Percentiles rank a stretch among this genome's conserved stretches.
Evolutionary conservation across 208 protist species (phyloP).

Genomic region (Trypanosoma mega): DNA sequence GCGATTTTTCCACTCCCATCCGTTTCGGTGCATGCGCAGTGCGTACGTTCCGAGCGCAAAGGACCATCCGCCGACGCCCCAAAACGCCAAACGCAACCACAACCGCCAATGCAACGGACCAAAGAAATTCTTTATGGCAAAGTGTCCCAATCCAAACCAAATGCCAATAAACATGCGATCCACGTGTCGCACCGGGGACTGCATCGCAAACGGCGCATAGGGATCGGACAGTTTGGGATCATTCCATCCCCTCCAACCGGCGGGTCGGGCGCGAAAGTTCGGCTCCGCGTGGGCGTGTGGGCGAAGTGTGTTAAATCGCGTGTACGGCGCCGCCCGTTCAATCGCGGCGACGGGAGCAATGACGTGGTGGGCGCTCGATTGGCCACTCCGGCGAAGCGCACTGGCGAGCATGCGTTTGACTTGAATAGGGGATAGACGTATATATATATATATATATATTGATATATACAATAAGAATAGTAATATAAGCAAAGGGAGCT

Average conservation of each 20-base stretch:
- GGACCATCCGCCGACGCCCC: slow-evolving; percentile 46
- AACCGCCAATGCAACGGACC: slow-evolving; percentile 73
- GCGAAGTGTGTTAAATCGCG: slow-evolving; percentile 77
- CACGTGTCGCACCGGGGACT: slow-evolving; percentile 67
- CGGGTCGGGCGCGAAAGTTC: slow-evolving; percentile 73
- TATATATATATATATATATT: too few relatives aligned
- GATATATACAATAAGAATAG: too few relatives aligned
- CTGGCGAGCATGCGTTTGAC: slow-evolving; percentile 75
- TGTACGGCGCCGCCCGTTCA: slow-evolving; percentile 66
- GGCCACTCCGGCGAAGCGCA: slow-evolving; percentile 53
- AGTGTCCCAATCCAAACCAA: slow-evolving; percentile 85
- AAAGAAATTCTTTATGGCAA: slow-evolving; percentile 82
- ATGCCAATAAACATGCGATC: slow-evolving; percentile 57
- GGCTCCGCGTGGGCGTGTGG: slow-evolving; percentile 69
- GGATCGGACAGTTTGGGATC: slow-evolving; percentile 67
- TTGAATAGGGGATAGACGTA: too few relatives aligned
- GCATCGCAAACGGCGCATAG: slow-evolving; percentile 61
- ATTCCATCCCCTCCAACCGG: slow-evolving; percentile 79
- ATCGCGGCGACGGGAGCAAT: slow-evolving; percentile 61
- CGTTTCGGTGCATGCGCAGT: slow-evolving; percentile 83
- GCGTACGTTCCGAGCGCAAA: slow-evolving; percentile 50
- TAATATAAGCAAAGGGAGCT: too few relatives aligned
- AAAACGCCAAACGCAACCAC: slow-evolving; percentile 50
- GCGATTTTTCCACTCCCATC: slow-evolving; percentile 89
- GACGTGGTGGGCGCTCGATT: slow-evolving; percentile 34